Percentiles rank a stretch among this genome's conserved stretches.
Evolutionary conservation across 768 basidiomycete species (phyloP).

Genomic region (Goffeauzyma gilvescens): DNA sequence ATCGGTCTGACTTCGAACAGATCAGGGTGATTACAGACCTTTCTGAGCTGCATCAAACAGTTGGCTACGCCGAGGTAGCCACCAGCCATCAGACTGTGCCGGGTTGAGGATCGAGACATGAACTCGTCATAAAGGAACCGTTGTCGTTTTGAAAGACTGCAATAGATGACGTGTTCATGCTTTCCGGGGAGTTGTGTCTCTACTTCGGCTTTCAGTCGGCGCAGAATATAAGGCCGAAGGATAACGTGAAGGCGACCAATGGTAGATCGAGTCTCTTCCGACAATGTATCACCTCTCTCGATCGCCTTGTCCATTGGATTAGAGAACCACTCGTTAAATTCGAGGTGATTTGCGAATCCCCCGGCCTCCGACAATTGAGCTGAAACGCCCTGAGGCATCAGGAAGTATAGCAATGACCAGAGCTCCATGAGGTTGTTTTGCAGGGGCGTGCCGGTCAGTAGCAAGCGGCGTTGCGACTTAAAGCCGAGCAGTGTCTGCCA

Average conservation of each 20-base stretch:
- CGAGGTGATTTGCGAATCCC: slow-evolving; percentile 73
- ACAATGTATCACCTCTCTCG: slow-evolving; percentile 41
- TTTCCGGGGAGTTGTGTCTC: slow-evolving; percentile 42
- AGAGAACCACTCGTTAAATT: slow-evolving; percentile 88
- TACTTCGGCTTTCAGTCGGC: slow-evolving; percentile 33
- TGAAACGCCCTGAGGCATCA: slow-evolving; percentile 32
- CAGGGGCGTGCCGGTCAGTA: slow-evolving; percentile 31
- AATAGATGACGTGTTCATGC: slow-evolving; percentile 73
- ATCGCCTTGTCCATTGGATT: slow-evolving; percentile 88
- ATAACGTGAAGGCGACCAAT: slow-evolving; percentile 50
- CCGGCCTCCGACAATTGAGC: slow-evolving; percentile 24
- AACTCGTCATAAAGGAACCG: slow-evolving; percentile 93
- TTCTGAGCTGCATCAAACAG: slow-evolving; percentile 35
- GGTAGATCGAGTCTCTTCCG: slow-evolving; percentile 67
- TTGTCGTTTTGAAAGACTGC: slow-evolving; percentile 73
- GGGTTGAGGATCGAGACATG: slow-evolving; percentile 71
- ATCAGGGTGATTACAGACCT: slow-evolving; percentile 36
- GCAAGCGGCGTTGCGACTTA: slow-evolving; percentile 29
- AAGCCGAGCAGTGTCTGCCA: slow-evolving; percentile 86
- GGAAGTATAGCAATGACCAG: slow-evolving; percentile 35
- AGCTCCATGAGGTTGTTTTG: slow-evolving; percentile 36
- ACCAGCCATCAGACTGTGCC: slow-evolving; percentile 62
- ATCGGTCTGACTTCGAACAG: slow-evolving; percentile 35
- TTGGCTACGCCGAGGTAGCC: slow-evolving; percentile 37
- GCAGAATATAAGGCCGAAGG: slow-evolving; percentile 33